phyloP scores from a whole-genome alignment of 306 rosid species.

The Trifolium pratense region DNA sequence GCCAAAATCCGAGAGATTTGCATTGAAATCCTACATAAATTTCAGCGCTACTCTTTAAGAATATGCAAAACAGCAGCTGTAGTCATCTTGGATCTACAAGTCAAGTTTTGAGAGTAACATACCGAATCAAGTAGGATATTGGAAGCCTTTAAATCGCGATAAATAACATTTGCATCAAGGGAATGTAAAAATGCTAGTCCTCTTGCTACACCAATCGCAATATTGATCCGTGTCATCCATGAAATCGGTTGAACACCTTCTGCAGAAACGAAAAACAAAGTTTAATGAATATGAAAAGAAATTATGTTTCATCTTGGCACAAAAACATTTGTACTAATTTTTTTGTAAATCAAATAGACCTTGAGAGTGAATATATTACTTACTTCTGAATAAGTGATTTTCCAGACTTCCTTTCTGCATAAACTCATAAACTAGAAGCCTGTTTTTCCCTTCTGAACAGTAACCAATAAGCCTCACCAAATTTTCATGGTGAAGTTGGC shows the following conservation, averaged over 20 bases:
- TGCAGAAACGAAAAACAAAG: slow-evolving; percentile 41
- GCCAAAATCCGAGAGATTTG: slow-evolving; percentile 91
- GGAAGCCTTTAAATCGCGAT: slow-evolving; percentile 93
- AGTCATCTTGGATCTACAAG: slow-evolving; percentile 2
- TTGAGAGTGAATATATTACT: slow-evolving; percentile 49
- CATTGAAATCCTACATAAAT: slow-evolving; percentile 70
- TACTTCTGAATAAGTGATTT: slow-evolving; percentile 88
- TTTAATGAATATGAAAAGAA: slow-evolving; percentile 6
- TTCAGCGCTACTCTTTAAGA: slow-evolving; percentile 33
- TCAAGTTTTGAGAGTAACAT: slow-evolving; percentile 36
- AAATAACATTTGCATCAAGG: slow-evolving; percentile 78
- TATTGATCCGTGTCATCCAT: slow-evolving; percentile 72
- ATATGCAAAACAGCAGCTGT: slow-evolving; percentile 14
- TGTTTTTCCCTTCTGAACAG: slow-evolving; percentile 73
- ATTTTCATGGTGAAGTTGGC: slow-evolving; percentile 87
- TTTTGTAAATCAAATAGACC: neutral
- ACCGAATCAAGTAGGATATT: slow-evolving; percentile 91
- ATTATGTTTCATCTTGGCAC: neutral
- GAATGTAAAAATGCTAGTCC: slow-evolving; percentile 82
- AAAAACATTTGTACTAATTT: neutral
- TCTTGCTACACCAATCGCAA: slow-evolving; percentile 77
- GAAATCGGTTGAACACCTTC: slow-evolving; percentile 85
- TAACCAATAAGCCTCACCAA: slow-evolving; percentile 90
- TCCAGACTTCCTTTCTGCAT: slow-evolving; percentile 93
- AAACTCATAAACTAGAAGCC: slow-evolving; percentile 93